Evolutionary conservation across 495 filamentous ascomycete genomes (phyloP).

Genomic region (Neurospora tetrasperma): DNA sequence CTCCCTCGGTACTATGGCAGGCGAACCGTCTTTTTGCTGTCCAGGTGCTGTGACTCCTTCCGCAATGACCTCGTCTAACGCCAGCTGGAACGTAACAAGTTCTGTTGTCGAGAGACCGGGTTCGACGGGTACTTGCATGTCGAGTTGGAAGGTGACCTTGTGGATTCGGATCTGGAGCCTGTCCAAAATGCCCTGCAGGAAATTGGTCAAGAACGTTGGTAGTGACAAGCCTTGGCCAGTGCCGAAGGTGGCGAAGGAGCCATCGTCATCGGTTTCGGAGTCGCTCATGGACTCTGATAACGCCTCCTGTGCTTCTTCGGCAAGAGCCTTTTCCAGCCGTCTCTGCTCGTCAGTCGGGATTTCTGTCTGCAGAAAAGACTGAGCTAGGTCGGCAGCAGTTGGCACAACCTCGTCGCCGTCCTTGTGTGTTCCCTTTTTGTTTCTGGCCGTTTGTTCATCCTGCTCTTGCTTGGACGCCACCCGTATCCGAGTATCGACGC

Average conservation of each 20-base stretch:
- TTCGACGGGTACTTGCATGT: slow-evolving; percentile 56
- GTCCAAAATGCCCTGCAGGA: slow-evolving; percentile 74
- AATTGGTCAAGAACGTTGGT: slow-evolving; percentile 71
- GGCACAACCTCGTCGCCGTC: slow-evolving; percentile 45
- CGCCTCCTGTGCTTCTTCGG: slow-evolving; percentile 55
- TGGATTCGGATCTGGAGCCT: slow-evolving; percentile 62
- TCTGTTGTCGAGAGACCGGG: slow-evolving; percentile 39
- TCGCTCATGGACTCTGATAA: slow-evolving; percentile 44
- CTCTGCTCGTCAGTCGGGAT: slow-evolving; percentile 66
- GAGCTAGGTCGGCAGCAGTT: slow-evolving; percentile 71
- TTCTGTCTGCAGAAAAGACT: slow-evolving; percentile 68
- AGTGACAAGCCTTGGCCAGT: slow-evolving; percentile 63
- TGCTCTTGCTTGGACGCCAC: slow-evolving; percentile 27
- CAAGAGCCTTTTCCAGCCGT: slow-evolving; percentile 66
- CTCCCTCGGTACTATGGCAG: slow-evolving; percentile 32
- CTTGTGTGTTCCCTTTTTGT: slow-evolving; percentile 13
- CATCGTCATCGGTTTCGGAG: slow-evolving; percentile 56
- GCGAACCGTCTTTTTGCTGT: slow-evolving; percentile 19
- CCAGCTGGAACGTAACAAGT: slow-evolving; percentile 53
- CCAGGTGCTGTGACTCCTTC: slow-evolving; percentile 47
- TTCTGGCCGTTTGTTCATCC: slow-evolving; percentile 21
- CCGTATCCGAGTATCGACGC: slow-evolving; percentile 58
- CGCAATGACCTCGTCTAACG: slow-evolving; percentile 54
- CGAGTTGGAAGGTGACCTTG: slow-evolving; percentile 44
- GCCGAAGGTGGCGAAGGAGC: slow-evolving; percentile 51